These are phyloP conservation scores for Silene vulgaris DNA, from an alignment of 179 eudicot species.

Conservation along the genomic window DNA sequence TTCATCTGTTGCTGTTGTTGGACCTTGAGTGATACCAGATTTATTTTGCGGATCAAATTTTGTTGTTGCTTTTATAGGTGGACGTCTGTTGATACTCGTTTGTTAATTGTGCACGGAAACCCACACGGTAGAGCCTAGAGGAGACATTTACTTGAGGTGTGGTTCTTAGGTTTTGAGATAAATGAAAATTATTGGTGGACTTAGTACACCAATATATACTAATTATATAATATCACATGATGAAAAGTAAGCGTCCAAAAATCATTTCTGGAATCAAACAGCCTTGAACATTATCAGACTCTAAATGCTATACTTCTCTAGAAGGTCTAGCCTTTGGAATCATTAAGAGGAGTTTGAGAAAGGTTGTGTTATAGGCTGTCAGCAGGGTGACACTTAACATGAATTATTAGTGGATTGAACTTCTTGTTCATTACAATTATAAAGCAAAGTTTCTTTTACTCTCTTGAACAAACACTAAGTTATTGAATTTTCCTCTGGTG, in stretches of 20 bases:
- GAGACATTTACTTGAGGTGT: not conserved
- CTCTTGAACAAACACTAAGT: not conserved
- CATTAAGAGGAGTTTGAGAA: not conserved
- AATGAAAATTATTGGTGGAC: not conserved
- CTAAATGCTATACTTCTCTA: not conserved
- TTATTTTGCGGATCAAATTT: not conserved
- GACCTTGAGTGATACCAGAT: not conserved
- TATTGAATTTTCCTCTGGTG: not conserved
- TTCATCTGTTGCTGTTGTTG: not conserved
- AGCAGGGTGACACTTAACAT: not conserved
- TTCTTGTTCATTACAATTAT: not conserved
- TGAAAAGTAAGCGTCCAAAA: not conserved
- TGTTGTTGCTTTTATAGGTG: not conserved
- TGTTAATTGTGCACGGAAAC: not conserved
- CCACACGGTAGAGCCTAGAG: not conserved
- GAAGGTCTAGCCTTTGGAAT: slow-evolving; percentile 2
- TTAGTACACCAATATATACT: not conserved
- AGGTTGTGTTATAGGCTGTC: slow-evolving; percentile 5
- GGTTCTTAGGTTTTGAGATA: not conserved
- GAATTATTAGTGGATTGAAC: not conserved
- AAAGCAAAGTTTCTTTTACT: not conserved
- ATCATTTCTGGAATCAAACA: not conserved
- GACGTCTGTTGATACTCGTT: not conserved
- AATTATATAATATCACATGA: not conserved
- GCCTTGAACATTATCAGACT: not conserved